A percentile compares a stretch with the other conserved stretches of the same genome.
Evolutionary conservation across 2,329 filamentous ascomycete species (phyloP).

Genomic region (Epichloe glyceriae): DNA sequence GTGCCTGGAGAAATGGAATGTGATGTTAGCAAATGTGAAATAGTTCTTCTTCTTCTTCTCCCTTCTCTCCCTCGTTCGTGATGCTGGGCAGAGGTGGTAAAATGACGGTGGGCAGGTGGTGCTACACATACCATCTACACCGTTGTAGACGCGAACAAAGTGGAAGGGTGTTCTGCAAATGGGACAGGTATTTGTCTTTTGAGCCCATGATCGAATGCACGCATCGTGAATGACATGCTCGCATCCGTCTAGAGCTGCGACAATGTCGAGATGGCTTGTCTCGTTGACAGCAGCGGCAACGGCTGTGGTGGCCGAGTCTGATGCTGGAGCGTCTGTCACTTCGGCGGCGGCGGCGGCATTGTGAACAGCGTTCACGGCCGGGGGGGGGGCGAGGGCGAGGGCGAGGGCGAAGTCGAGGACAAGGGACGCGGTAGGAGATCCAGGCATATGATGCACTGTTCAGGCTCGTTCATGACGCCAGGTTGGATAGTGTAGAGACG

Average conservation of each 20-base stretch:
- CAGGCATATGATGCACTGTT: conserved; percentile 59
- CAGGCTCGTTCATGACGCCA: conserved; percentile 39
- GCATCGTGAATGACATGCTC: conserved; percentile 87
- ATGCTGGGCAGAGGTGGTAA: neutral
- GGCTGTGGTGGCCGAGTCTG: conserved; percentile 8
- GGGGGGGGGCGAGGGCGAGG: conserved; percentile 6
- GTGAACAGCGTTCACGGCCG: conserved; percentile 10
- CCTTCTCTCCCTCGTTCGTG: neutral
- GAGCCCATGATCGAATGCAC: conserved; percentile 87
- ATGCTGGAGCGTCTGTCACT: conserved; percentile 5
- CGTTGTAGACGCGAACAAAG: conserved; percentile 70
- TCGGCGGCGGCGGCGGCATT: neutral
- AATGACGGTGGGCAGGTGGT: conserved; percentile 7
- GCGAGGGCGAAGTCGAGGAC: conserved; percentile 2
- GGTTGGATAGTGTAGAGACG: conserved; percentile 22
- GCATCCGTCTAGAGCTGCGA: conserved; percentile 59
- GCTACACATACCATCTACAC: conserved; percentile 57
- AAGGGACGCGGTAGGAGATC: conserved; percentile 38
- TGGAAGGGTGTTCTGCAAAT: conserved; percentile 93
- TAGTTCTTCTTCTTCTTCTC: neutral
- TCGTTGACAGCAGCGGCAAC: conserved; percentile 10
- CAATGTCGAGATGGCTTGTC: conserved; percentile 27
- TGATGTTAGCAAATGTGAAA: neutral
- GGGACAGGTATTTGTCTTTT: conserved; percentile 93
- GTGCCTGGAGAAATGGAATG: conserved; percentile 28